Base-by-base conservation (phyloP, 352 stramenopile species). In the Phytophthora sojae region DNA sequence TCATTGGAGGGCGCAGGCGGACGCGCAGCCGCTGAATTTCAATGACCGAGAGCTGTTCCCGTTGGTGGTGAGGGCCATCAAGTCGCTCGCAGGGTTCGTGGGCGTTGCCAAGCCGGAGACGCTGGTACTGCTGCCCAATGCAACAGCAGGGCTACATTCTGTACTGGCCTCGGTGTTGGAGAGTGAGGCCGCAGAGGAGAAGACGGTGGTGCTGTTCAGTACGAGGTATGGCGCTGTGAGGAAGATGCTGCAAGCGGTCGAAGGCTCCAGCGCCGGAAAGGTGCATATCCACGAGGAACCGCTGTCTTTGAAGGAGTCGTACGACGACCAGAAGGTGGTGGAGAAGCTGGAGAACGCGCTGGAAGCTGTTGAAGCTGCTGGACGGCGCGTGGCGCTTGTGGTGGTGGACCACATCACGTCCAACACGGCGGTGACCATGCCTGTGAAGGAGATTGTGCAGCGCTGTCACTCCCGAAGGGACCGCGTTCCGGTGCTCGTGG, bases 351-450 rank as follows among this genome's bases (percentile, higher is more conserved):
- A 79, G 21, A 32, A 54, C 3, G 75, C 72, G 1, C 60, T 93
- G 3, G 50, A 80, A 7, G 26, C 39, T 21, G 50, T 83, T 1
- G 30, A 75, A 53, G 39, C 42, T 15, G 56, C 83, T 3, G 84
- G 83, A 59, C 80, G 53, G 12, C 69, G 51, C 12, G 82, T 79
- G 37, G 77, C 70, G 11, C 80, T 98, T 0, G 83, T 97, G 1
- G 71, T 98, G 4, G 75, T 99, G 8, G 96, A 99, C 72, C 93
- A 98, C 54, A 93, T 98, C 56, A 98, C 95, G 32, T 98, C 91
- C 45, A 98, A 98, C 75, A 98, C 95, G 9, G 95, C 93, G 1
- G 80, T 98, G 21, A 71, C 89, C 30, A 79, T 98, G 51, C 95
- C 95, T 6, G 85, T 98, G 6, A 63, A 90, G 56, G 65, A 78